Percentiles rank a stretch among this genome's conserved stretches.
phyloP scores from a whole-genome alignment of 768 basidiomycete species.

The Kwoniella bestiolae region DNA sequence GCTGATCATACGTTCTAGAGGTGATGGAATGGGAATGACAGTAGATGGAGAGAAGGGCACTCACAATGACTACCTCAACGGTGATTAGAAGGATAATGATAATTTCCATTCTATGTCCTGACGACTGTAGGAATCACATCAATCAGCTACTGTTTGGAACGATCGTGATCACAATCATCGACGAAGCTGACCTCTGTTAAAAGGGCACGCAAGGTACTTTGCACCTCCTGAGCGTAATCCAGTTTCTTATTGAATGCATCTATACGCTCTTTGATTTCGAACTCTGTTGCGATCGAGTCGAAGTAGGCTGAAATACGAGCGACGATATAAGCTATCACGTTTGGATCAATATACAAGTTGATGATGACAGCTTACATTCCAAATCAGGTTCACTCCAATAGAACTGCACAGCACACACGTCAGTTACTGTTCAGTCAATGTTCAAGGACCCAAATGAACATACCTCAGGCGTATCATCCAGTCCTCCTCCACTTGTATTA shows the following conservation, averaged over 20 bases:
- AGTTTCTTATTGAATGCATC: constrained; percentile 85
- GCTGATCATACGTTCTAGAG: background rate
- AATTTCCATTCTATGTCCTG: constrained; percentile 88
- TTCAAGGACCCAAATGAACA: too few species aligned
- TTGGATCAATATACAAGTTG: background rate
- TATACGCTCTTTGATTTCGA: constrained; percentile 83
- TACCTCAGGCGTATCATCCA: constrained; percentile 57
- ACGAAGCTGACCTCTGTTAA: constrained; percentile 74
- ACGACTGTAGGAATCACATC: constrained; percentile 72
- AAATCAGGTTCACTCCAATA: constrained; percentile 94
- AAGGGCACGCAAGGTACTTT: constrained; percentile 84
- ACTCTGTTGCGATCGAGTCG: constrained; percentile 77
- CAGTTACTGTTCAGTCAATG: too few species aligned
- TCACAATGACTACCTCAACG: constrained; percentile 88
- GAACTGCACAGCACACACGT: constrained; percentile 67
- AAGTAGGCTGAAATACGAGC: constrained; percentile 67
- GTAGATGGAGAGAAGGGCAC: constrained; percentile 16
- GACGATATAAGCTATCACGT: background rate
- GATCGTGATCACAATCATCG: background rate
- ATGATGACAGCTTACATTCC: constrained; percentile 65
- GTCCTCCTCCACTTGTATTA: constrained; percentile 65
- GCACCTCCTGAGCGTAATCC: constrained; percentile 66
- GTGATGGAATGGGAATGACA: background rate
- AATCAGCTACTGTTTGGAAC: background rate
- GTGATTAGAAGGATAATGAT: constrained; percentile 94